Evolutionary conservation across 257 asterid genomes (phyloP), one percentile per base, ranked within the genome.

Genomic region (Salvia hispanica): DNA sequence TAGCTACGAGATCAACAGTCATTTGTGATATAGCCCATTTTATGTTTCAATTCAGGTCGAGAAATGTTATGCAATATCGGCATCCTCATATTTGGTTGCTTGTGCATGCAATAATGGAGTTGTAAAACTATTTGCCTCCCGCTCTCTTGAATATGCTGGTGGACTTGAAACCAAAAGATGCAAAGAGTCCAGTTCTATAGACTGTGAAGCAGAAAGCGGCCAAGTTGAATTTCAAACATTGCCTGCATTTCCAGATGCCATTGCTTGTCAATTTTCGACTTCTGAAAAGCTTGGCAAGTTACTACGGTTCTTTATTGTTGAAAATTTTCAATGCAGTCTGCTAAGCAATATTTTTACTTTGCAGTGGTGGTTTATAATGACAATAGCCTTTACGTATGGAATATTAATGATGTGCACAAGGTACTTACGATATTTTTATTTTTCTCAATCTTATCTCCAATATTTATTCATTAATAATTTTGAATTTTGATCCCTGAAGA

Each of bases 291-390:
- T 88, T 62, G 95, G 95, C 66, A 82, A 83, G 88, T 76, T 67
- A 62, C 77, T 53, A 53, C 3, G 37, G 47, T 53, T 68, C 66
- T 61, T 62, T 9, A 70, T 71, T 62, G 42, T 54, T 28, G 44
- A 45, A 58, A 34, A 59, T 73, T 62, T n/a, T 21, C 58, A 21
- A 48, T 67, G 47, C 78, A 34, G 55, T 60, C 34, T 70, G 67
- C 67, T 79, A 60, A 81, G 69, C 37, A 63, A 47, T 48, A 42
- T 61, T 72, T 60, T 76, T 62, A 52, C 63, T 57, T 52, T 76
- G 74, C 87, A 88, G 95, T 88, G 62, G 95, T 88, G 81, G 82
- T 88, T 66, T 88, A 88, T 68, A 80, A 68, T 45, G 90, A 88
- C 58, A 85, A 21, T 62, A 88, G 88, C 74, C 88, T 88, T 69